Evolutionary conservation across 768 basidiomycete species (phyloP).

Genomic region (Podaxis pistillaris): DNA sequence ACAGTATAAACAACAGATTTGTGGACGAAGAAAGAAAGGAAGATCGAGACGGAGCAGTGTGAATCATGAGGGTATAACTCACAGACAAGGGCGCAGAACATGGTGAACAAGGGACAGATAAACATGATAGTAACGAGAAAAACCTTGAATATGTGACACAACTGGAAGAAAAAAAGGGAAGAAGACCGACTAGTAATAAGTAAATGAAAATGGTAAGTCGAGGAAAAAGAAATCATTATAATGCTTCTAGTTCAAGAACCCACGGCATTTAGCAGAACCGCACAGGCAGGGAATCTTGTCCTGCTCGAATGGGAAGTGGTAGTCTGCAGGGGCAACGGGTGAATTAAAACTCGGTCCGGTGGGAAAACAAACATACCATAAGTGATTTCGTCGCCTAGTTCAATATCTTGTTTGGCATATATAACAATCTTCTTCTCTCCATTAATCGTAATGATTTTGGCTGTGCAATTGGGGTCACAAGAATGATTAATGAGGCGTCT

Average conservation of each 20-base stretch:
- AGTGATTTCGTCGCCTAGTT: slow-evolving; percentile 96
- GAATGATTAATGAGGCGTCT: slow-evolving; percentile 99
- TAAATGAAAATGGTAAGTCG: slow-evolving; percentile 7
- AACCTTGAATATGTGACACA: slow-evolving; percentile 1
- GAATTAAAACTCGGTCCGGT: background rate
- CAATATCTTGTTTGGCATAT: slow-evolving; percentile 95
- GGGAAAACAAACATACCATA: slow-evolving; percentile 64
- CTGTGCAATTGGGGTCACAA: slow-evolving; percentile 92
- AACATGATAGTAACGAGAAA: slow-evolving; percentile 13
- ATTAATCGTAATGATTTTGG: slow-evolving; percentile 88
- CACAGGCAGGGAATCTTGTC: slow-evolving; percentile 95
- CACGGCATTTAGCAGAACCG: slow-evolving; percentile 87
- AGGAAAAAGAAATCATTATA: slow-evolving; percentile 25
- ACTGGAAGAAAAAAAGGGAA: background rate
- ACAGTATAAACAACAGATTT: slow-evolving; percentile 4
- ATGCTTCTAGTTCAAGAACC: slow-evolving; percentile 84
- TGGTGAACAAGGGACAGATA: slow-evolving; percentile 10
- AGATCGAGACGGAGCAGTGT: background rate
- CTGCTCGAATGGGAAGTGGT: slow-evolving; percentile 99
- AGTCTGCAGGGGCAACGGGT: slow-evolving; percentile 53
- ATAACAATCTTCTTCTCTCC: slow-evolving; percentile 99
- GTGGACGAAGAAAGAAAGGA: background rate
- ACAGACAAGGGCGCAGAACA: background rate
- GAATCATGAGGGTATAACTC: slow-evolving; percentile 9
- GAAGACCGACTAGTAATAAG: background rate